Percentiles rank a stretch among this genome's conserved stretches.
These are phyloP conservation scores for Fusarium sp. DNA, from an alignment of 2,329 filamentous ascomycete species.

Conservation along the genomic window DNA sequence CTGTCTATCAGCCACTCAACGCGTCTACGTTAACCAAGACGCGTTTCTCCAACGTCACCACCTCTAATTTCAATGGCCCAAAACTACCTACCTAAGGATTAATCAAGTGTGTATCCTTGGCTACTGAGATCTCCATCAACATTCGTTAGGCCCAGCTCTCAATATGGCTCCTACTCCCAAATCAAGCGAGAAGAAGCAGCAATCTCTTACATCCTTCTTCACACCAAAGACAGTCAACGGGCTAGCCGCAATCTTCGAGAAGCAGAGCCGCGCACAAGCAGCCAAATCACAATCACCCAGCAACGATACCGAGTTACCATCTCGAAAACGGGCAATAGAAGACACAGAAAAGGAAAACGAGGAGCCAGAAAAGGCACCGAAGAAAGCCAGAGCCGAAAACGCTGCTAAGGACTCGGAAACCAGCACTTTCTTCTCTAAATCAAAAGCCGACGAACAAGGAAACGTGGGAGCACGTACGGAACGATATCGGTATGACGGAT, in stretches of 20 bases:
- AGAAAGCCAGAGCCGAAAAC: conserved; percentile 58
- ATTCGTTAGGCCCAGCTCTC: background rate
- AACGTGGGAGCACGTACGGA: conserved; percentile 57
- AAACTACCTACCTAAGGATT: background rate
- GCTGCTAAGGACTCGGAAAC: conserved; percentile 51
- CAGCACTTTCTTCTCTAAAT: conserved; percentile 51
- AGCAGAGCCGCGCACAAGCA: conserved; percentile 45
- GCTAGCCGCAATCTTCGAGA: conserved; percentile 51
- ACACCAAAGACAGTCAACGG: conserved; percentile 68
- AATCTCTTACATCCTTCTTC: conserved; percentile 89
- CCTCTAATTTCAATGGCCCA: conserved; percentile 7
- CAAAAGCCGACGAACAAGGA: conserved; percentile 28
- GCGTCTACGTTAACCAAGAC: conserved; percentile 38
- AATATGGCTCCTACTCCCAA: conserved; percentile 54
- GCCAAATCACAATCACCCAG: conserved; percentile 43
- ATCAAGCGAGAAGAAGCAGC: conserved; percentile 72
- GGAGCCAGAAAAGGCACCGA: conserved; percentile 53
- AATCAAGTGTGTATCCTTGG: conserved; percentile 20
- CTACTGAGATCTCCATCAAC: conserved; percentile 1
- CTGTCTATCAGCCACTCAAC: conserved; percentile 43
- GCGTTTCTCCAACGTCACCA: conserved; percentile 43
- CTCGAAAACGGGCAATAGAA: conserved; percentile 64
- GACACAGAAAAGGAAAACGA: conserved; percentile 59
- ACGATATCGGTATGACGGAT: conserved; percentile 62
- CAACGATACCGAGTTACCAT: conserved; percentile 45